A percentile compares a stretch with the other conserved stretches of the same genome.
Conservation (phyloP, 2,329 filamentous ascomycete genomes). For the Colletotrichum paranaense region DNA sequence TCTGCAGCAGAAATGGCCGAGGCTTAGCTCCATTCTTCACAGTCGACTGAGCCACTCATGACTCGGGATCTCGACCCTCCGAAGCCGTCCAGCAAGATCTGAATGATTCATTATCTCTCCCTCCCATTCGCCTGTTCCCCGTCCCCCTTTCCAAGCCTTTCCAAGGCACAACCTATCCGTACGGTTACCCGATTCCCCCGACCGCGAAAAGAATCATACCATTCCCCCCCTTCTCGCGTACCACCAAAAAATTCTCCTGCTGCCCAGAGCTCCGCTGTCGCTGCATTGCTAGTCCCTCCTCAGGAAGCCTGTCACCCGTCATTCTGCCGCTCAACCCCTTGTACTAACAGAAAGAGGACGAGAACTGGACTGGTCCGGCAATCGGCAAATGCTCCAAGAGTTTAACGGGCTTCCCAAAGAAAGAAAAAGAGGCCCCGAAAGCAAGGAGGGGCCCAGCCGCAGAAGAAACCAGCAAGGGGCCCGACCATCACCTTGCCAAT, state of each 20-base stretch:
- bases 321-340: conserved; percentile 9
- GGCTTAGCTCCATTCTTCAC: conserved; percentile 22
- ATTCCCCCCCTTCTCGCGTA: not conserved
- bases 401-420: not conserved
- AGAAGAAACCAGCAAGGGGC: not conserved
- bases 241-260: not conserved
- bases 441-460: not conserved
- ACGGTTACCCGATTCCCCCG: conserved; percentile 8
- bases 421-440: not conserved
- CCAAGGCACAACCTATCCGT: not conserved
- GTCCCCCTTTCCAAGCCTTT: not conserved
- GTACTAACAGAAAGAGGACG: not conserved
- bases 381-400: not conserved
- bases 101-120: conserved; percentile 33
- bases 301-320: not conserved
- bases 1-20: conserved; percentile 10
- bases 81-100: conserved; percentile 9
- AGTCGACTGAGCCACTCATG: conserved; percentile 22
- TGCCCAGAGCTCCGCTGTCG: conserved; percentile 6
- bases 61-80: conserved; percentile 27
- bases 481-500: conserved; percentile 1
- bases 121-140: conserved; percentile 27
- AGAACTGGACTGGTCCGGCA: not conserved
- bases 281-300: not conserved
- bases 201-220: not conserved